Base-by-base conservation (phyloP, 345 rosid genomes). In the Excoecaria cochinchinensis region DNA sequence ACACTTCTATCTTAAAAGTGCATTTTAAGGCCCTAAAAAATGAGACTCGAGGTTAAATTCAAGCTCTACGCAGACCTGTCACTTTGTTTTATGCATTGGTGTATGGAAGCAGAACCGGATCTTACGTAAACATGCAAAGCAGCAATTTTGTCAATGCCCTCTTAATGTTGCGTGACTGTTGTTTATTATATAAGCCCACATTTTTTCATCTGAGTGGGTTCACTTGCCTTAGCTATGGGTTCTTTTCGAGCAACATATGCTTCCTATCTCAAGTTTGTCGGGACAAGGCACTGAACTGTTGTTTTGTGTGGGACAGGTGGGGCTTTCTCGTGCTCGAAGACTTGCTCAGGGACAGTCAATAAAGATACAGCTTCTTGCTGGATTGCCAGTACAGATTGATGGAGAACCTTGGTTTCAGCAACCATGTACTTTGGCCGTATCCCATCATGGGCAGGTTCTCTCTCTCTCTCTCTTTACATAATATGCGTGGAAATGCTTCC, bases 321-420 rank as follows among this genome's bases (percentile, higher is more conserved):
- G 99, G 75, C 89, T 95, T 73, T 95, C 99, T 73, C 96, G 87
- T 56, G 99, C 97, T 70, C 88, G 93, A 82, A 87, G 97, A 79
- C 91, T 95, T 81, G 99, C 98, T n/a, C 99, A 95, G 70, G 99
- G 99, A 40, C 88, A 86, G 80, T 84, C 90, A 21, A 90, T 95
- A 62, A 95, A 89, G 88, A 91, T 95, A 84, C 97, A 86, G 61
- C 92, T 95, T 22, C 85, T 85, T 78, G 94, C 97, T 42, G 73
- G 89, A 14, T 74, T 95, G 57, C 98, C 98, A 69, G 97, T 95
- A 77, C 98, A 95, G 79, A 88, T 95, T 25, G 98, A 95, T 82
- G 97, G 99, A 62, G 99, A 95, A 68, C 99, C 98, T 67, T 95
- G 99, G 99, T 85, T 24, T 82, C 98, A 95, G 84, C 84, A 90